Evolutionary conservation across 1,284 basidiomycete species (phyloP).

Genomic region (Apiotrichum sp.): DNA sequence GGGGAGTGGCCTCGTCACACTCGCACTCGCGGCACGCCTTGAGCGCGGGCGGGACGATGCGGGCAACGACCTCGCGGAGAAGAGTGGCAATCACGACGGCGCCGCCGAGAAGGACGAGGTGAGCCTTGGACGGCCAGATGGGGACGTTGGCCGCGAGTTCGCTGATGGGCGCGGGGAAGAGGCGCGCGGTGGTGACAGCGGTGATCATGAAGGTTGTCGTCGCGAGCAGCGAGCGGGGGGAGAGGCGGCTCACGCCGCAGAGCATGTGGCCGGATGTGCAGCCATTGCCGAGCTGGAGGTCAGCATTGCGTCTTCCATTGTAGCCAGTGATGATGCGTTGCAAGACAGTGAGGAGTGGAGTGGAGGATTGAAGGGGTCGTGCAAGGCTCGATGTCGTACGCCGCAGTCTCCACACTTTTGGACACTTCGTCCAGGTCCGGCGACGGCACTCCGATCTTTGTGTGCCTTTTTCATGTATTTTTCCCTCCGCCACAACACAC

Average conservation of each 20-base stretch:
- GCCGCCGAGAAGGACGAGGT: conserved; percentile 50
- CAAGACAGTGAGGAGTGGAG: too few relatives aligned
- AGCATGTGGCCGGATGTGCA: conserved; percentile 58
- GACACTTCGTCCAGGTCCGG: too few relatives aligned
- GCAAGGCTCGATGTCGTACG: too few relatives aligned
- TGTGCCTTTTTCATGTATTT: too few relatives aligned
- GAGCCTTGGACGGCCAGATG: conserved; percentile 21
- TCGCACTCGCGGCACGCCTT: not conserved
- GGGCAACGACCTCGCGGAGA: not conserved
- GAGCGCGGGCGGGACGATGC: not conserved
- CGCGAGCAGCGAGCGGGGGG: conserved; percentile 52
- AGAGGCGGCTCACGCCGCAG: conserved; percentile 59
- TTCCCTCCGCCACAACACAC: too few relatives aligned
- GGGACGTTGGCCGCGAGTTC: conserved; percentile 12
- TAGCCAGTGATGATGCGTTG: too few relatives aligned
- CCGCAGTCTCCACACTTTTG: too few relatives aligned
- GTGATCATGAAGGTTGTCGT: conserved; percentile 57
- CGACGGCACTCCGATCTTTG: too few relatives aligned
- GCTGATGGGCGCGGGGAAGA: conserved; percentile 36
- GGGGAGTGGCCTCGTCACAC: not conserved
- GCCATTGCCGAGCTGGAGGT: conserved; percentile 9
- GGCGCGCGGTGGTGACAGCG: conserved; percentile 49
- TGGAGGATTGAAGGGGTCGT: too few relatives aligned
- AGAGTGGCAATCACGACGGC: conserved; percentile 43
- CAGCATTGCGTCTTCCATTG: too few relatives aligned